Evolutionary conservation across 176 grass and related monocot species (phyloP).

Genomic region (Lolium perenne): DNA sequence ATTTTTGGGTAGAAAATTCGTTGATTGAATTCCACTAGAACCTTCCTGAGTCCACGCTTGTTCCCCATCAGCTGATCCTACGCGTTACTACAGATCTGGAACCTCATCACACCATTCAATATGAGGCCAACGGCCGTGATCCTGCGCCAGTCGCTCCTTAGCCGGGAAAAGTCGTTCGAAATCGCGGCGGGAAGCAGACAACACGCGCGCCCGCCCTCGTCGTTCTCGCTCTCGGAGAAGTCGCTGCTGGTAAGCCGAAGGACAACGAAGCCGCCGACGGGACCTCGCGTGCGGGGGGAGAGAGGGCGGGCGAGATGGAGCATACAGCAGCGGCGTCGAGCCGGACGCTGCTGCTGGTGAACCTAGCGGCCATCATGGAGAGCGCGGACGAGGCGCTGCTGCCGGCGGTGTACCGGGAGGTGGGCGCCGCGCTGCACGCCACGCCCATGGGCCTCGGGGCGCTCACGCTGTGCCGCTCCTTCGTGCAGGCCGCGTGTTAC

Average conservation of each 20-base stretch:
- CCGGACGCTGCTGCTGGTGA: constrained; percentile 72
- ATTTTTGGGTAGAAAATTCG: no score
- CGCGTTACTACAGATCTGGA: background rate
- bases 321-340: background rate
- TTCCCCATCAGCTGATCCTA: background rate
- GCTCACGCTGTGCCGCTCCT: constrained; percentile 81
- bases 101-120: background rate
- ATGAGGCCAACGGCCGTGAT: background rate
- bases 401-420: constrained; percentile 83
- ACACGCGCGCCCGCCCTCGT: background rate
- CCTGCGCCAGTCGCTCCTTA: background rate
- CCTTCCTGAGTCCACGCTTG: background rate
- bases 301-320: background rate
- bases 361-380: constrained; percentile 91
- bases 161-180: constrained; percentile 22
- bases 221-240: background rate
- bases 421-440: constrained; percentile 79
- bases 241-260: background rate
- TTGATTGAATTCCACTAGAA: no score
- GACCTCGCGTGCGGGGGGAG: background rate
- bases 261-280: background rate
- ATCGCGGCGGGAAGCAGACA: background rate
- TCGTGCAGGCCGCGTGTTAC: constrained; percentile 85
- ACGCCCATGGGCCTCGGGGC: constrained; percentile 71
- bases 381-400: constrained; percentile 89